Conservation (phyloP, 1,139 yeast species). For the Taphrina confusa region DNA sequence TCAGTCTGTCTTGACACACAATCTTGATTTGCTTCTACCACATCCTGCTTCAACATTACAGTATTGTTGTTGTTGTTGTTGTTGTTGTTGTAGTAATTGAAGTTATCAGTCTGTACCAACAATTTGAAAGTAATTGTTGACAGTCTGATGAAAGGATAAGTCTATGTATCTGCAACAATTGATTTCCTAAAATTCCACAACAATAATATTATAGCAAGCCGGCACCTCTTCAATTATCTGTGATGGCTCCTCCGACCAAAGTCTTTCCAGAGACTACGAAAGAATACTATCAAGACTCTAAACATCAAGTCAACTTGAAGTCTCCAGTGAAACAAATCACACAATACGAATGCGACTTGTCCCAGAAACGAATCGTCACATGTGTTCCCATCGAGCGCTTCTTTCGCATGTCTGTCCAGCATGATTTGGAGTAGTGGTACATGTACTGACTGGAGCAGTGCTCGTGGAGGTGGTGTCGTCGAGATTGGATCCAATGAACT, state of each 20-base stretch:
- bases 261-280: conserved; percentile 34
- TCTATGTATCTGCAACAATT: no score
- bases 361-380: conserved; percentile 16
- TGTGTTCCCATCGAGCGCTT: conserved; percentile 32
- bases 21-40: no score
- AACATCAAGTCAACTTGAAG: conserved; percentile 18
- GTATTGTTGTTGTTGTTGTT: no score
- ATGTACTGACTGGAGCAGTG: conserved; percentile 2
- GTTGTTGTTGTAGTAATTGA: no score
- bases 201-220: no score
- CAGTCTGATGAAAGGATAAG: no score
- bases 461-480: conserved; percentile 27
- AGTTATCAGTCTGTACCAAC: no score
- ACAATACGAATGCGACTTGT: conserved; percentile 32
- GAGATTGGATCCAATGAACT: conserved; percentile 27
- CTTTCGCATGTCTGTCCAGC: conserved; percentile 21
- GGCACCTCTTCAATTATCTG: no score
- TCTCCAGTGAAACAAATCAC: conserved; percentile 28
- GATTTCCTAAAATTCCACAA: no score
- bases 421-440: not conserved
- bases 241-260: conserved; percentile 31
- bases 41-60: no score
- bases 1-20: no score
- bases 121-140: no score
- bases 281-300: conserved; percentile 22